Evolutionary conservation across 83 land plant genomes (phyloP).

Genomic region (Larix sibirica): DNA sequence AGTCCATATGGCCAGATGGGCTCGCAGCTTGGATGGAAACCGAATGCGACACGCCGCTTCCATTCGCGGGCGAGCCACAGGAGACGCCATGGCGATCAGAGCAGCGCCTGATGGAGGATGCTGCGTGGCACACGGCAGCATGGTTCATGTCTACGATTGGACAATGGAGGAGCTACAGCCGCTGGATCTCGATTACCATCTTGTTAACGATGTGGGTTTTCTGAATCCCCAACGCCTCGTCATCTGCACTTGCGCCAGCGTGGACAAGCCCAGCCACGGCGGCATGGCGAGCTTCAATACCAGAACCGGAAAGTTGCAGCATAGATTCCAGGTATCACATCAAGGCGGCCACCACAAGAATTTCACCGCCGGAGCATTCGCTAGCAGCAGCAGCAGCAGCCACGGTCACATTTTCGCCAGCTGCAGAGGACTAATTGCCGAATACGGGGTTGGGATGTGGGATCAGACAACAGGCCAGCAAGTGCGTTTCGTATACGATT

Average conservation of each 20-base stretch:
- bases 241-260: slow-evolving; percentile 69
- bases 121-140: slow-evolving; percentile 84
- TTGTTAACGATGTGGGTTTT: slow-evolving; percentile 80
- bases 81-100: slow-evolving; percentile 86
- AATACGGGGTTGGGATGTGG: slow-evolving; percentile 87
- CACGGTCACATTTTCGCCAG: slow-evolving; percentile 63
- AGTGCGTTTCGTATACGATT: slow-evolving; percentile 66
- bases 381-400: slow-evolving; percentile 27
- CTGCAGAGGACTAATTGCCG: slow-evolving; percentile 77
- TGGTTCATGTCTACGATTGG: slow-evolving; percentile 95
- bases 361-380: slow-evolving; percentile 63
- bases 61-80: slow-evolving; percentile 70
- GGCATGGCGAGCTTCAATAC: slow-evolving; percentile 81
- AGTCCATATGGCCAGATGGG: slow-evolving; percentile 67
- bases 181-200: slow-evolving; percentile 71
- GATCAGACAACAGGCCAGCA: slow-evolving; percentile 65
- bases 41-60: slow-evolving; percentile 42
- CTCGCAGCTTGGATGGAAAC: slow-evolving; percentile 73
- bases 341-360: slow-evolving; percentile 45
- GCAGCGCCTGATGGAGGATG: slow-evolving; percentile 94
- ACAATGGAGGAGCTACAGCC: slow-evolving; percentile 69
- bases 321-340: slow-evolving; percentile 48
- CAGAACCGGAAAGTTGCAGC: slow-evolving; percentile 54
- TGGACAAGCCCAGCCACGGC: slow-evolving; percentile 63
- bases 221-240: slow-evolving; percentile 53